Evolutionary conservation across 2,329 filamentous ascomycete species (phyloP).

Genomic region (Pseudocercospora vitis): DNA sequence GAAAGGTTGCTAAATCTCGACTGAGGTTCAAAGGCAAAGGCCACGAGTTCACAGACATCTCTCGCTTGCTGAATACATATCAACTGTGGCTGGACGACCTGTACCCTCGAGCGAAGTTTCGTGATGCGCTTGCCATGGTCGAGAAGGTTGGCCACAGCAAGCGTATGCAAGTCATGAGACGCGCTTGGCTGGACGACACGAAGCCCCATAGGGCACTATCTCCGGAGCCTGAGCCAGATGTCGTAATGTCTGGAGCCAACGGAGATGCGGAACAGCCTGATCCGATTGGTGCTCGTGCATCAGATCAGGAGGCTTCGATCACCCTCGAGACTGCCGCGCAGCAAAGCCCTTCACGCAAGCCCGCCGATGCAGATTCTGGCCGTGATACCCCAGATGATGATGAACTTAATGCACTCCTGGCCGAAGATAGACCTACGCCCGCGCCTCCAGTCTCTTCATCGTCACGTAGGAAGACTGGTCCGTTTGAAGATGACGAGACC

Average conservation of each 20-base stretch:
- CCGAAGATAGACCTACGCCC: conserved; percentile 16
- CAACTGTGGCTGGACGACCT: conserved; percentile 96
- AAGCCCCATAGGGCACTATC: conserved; percentile 50
- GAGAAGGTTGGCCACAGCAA: conserved; percentile 91
- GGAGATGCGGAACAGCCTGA: background rate
- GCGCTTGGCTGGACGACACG: conserved; percentile 79
- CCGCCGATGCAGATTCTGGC: background rate
- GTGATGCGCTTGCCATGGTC: conserved; percentile 83
- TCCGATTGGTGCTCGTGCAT: conserved; percentile 6
- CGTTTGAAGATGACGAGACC: conserved; percentile 22
- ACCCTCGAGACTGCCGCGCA: conserved; percentile 9
- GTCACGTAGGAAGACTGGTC: conserved; percentile 25
- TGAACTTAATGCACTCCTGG: conserved; percentile 32
- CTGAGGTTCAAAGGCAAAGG: conserved; percentile 89
- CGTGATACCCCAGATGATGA: conserved; percentile 28
- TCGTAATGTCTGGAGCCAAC: conserved; percentile 23
- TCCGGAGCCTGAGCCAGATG: conserved; percentile 12
- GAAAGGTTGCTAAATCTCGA: conserved; percentile 65
- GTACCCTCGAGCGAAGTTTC: conserved; percentile 90
- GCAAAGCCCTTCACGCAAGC: conserved; percentile 22
- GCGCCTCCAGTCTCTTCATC: background rate
- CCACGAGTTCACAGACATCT: conserved; percentile 89
- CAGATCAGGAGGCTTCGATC: conserved; percentile 10
- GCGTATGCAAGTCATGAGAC: conserved; percentile 69
- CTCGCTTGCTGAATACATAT: conserved; percentile 81